These are phyloP conservation scores for Grigorovia jiainica DNA, from an alignment of 805 yeast genomes.

Conservation along the genomic window DNA sequence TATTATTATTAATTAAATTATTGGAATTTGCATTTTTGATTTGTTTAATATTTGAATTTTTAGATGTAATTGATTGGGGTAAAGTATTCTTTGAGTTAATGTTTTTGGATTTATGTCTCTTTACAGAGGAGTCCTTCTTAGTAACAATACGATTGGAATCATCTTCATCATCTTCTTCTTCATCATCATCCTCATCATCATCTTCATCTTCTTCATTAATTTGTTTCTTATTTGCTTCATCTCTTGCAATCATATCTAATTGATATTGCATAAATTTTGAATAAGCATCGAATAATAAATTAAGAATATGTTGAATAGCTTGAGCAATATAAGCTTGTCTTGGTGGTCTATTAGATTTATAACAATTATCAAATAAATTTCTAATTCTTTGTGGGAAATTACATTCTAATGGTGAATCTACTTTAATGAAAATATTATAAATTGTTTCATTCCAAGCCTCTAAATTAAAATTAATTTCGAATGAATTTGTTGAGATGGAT, in stretches of 20 bases:
- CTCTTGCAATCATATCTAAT: background rate
- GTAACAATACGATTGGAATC: too few species aligned
- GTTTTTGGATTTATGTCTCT: too few species aligned
- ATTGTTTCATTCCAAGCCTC: conserved; percentile 17
- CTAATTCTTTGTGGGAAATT: conserved; percentile 22
- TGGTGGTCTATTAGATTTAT: conserved; percentile 10
- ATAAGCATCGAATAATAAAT: conserved; percentile 22
- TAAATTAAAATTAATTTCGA: conserved; percentile 6
- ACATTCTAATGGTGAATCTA: conserved; percentile 24
- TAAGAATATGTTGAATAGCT: conserved; percentile 20
- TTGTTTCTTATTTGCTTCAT: background rate
- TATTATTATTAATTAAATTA: too few species aligned
- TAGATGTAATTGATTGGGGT: too few species aligned
- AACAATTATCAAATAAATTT: conserved; percentile 15
- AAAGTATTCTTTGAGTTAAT: too few species aligned
- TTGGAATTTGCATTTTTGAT: too few species aligned
- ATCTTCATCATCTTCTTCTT: background rate
- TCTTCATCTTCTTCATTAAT: background rate
- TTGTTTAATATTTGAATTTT: too few species aligned
- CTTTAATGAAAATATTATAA: conserved; percentile 17
- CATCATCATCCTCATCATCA: background rate
- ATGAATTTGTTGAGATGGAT: background rate
- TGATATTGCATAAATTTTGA: conserved; percentile 9
- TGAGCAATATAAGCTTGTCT: conserved; percentile 10
- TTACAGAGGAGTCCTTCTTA: too few species aligned